A percentile compares a stretch with the other conserved stretches of the same genome.
Conservation (phyloP, 2,329 filamentous ascomycete species). For the Microascus cirrosus region DNA sequence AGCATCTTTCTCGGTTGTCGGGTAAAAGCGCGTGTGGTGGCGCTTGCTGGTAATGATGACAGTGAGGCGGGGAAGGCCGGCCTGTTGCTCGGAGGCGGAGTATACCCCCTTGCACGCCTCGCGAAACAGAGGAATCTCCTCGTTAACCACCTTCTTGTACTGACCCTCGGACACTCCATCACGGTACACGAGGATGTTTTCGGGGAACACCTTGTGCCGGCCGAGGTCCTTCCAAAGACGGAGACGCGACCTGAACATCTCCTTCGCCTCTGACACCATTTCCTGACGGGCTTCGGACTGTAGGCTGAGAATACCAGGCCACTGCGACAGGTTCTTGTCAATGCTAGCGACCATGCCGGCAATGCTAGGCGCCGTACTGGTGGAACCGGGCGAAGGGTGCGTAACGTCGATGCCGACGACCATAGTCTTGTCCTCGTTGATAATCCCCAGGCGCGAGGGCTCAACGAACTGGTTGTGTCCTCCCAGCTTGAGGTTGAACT, state of each 20-base stretch:
- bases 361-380: slow-evolving; percentile 53
- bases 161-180: slow-evolving; percentile 87
- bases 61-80: slow-evolving; percentile 46
- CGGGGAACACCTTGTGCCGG: slow-evolving; percentile 38
- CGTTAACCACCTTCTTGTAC: slow-evolving; percentile 54
- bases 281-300: slow-evolving; percentile 53
- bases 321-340: slow-evolving; percentile 61
- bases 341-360: slow-evolving; percentile 72
- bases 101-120: slow-evolving; percentile 40
- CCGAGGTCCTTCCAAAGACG: slow-evolving; percentile 38
- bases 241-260: slow-evolving; percentile 55
- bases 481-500: slow-evolving; percentile 71
- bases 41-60: slow-evolving; percentile 79
- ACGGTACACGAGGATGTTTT: slow-evolving; percentile 73
- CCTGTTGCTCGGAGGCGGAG: slow-evolving; percentile 15
- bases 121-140: slow-evolving; percentile 58
- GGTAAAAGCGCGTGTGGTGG: slow-evolving; percentile 82
- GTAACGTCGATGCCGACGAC: slow-evolving; percentile 83
- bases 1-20: slow-evolving; percentile 39
- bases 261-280: slow-evolving; percentile 54
- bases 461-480: slow-evolving; percentile 62
- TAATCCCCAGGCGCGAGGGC: slow-evolving; percentile 46
- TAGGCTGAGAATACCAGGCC: slow-evolving; percentile 61
- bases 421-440: slow-evolving; percentile 56
- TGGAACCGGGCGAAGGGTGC: slow-evolving; percentile 52